These are phyloP conservation scores for Aleurites moluccanus DNA, from an alignment of 441 rosid genomes.

Conservation along the genomic window DNA sequence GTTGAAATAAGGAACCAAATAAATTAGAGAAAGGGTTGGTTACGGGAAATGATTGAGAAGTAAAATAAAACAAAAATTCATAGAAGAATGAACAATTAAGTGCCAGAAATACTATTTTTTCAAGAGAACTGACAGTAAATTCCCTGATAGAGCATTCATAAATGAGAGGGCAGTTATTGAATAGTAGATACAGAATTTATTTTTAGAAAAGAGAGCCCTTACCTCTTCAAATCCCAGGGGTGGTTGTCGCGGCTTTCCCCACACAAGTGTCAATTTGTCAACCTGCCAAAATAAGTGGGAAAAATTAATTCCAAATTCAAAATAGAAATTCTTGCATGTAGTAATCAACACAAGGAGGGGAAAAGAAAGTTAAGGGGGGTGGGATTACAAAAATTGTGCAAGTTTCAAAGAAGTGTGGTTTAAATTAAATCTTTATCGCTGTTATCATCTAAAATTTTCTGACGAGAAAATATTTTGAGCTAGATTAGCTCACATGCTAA, in stretches of 20 bases:
- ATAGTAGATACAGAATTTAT: constrained; percentile 11
- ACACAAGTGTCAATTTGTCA: constrained; percentile 69
- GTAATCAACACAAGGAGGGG: neutral
- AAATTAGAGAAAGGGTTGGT: neutral
- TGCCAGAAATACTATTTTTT: constrained; percentile 6
- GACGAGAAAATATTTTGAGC: neutral
- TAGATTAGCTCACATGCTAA: neutral
- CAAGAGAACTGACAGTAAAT: neutral
- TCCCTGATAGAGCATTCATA: neutral
- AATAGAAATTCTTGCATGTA: neutral
- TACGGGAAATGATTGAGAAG: neutral
- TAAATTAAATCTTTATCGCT: neutral
- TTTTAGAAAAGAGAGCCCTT: constrained; percentile 19
- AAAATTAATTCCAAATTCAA: constrained; percentile 9
- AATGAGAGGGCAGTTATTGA: neutral
- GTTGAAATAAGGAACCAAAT: neutral
- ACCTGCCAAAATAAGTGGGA: constrained; percentile 55
- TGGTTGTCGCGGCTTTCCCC: constrained; percentile 94
- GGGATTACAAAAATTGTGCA: too few relatives aligned
- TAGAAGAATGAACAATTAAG: neutral
- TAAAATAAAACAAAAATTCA: neutral
- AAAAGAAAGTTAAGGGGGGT: neutral
- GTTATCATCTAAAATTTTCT: constrained; percentile 1
- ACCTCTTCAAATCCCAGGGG: constrained; percentile 82
- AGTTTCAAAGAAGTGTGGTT: neutral